phyloP scores from a whole-genome alignment of 2,329 filamentous ascomycete species.

The Claviceps paspali region DNA sequence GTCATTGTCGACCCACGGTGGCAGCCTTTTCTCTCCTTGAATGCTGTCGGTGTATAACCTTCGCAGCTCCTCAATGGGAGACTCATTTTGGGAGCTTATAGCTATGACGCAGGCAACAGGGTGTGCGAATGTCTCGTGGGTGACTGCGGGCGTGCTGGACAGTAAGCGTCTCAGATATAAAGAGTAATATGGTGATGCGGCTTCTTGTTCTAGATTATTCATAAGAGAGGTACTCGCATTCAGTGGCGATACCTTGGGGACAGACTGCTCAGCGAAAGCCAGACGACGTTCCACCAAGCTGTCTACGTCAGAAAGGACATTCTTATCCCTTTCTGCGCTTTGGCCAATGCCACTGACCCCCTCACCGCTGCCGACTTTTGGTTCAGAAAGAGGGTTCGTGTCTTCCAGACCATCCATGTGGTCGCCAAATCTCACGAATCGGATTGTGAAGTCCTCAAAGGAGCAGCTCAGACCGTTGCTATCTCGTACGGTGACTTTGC shows the following conservation, averaged over 20 bases:
- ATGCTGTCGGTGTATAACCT: conserved; percentile 76
- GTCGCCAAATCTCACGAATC: conserved; percentile 60
- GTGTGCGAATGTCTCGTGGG: conserved; percentile 88
- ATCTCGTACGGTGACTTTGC: conserved; percentile 81
- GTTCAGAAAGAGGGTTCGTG: conserved; percentile 13
- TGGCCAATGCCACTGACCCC: conserved; percentile 13
- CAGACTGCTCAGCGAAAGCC: conserved; percentile 53
- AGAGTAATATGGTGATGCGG: conserved; percentile 66
- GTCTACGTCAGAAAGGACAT: conserved; percentile 51
- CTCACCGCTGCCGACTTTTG: conserved; percentile 23
- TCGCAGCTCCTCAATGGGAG: conserved; percentile 75
- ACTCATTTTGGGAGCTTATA: conserved; percentile 74
- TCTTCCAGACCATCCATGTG: conserved; percentile 36
- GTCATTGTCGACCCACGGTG: conserved; percentile 77
- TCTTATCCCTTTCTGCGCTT: conserved; percentile 15
- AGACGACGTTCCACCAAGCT: conserved; percentile 68
- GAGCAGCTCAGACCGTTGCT: conserved; percentile 70
- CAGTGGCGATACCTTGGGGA: conserved; percentile 18
- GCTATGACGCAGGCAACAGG: conserved; percentile 90
- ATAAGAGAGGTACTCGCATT: conserved; percentile 24
- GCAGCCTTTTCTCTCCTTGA: conserved; percentile 56
- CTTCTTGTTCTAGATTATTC: conserved; percentile 28
- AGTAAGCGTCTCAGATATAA: conserved; percentile 73
- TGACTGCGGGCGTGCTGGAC: conserved; percentile 60
- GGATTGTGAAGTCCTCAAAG: conserved; percentile 81